Base-by-base conservation (phyloP, 306 rosid species). In the Cercis canadensis region DNA sequence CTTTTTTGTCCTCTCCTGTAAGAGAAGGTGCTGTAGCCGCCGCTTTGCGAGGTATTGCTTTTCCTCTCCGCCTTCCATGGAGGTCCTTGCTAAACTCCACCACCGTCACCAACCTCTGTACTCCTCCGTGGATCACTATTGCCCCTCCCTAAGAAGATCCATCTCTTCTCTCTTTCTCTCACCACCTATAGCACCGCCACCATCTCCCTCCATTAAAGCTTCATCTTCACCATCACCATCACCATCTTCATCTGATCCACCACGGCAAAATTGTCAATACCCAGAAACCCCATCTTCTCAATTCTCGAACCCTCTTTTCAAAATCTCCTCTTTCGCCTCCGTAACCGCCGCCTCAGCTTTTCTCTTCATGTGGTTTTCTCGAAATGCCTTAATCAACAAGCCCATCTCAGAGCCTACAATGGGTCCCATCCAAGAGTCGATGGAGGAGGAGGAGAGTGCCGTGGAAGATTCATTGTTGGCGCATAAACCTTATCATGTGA, bases 311-410 rank as follows among this genome's bases (percentile, higher is more conserved):
- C 69, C 62, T 39, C 57, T 67, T 54, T 21, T 47, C 33, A 46
- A 62, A 45, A 9, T 37, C 46, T 51, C 72, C 7, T 53, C 75
- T 3, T 52, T 71, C 32, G 54, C 46, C 4, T 50, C 75, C 1
- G 0, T 54, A 65, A 71, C 81, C 31, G 72, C 74, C 7, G 81
- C 81, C 14, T 76, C 85, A 6, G 75, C 78, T 10, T 45, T 81
- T 44, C 61, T 81, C 67, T 66, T 75, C 58, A 32, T 66, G 56
- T 67, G 85, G 0, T 60, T 40, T 40, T 61, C 63, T 50, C 72
- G 55, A 19, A 66, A 60, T 0, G 32, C 68, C 5, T 60, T 46
- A 8, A 8, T 62, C 50, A 12, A 19, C 15, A 81, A 67, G 50
- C 55, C 68, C 29, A 49, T 53, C 5, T 4, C 62, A 11, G 43